Percentiles rank a stretch among this genome's conserved stretches.
Evolutionary conservation across 805 yeast genomes (phyloP).

Genomic region (Yamadazyma nakazawae): DNA sequence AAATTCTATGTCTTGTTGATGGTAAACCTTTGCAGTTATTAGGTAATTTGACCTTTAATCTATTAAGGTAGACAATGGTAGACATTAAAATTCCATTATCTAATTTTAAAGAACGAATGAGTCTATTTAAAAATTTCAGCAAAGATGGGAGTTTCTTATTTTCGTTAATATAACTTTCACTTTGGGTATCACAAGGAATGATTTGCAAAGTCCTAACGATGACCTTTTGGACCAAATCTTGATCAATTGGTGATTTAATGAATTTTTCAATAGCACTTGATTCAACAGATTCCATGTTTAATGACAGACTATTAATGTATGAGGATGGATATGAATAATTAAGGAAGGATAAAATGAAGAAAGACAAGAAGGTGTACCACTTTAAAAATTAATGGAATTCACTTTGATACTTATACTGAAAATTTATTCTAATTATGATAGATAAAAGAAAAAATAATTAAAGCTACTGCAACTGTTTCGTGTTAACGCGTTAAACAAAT

Average conservation of each 20-base stretch:
- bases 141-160: slow-evolving; percentile 58
- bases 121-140: slow-evolving; percentile 67
- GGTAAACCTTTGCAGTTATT: slow-evolving; percentile 72
- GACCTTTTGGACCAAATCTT: slow-evolving; percentile 68
- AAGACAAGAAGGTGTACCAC: not conserved
- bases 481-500: not conserved
- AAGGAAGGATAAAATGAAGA: not conserved
- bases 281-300: slow-evolving; percentile 20
- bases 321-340: not conserved
- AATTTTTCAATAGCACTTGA: slow-evolving; percentile 54
- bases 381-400: not conserved
- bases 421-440: not conserved
- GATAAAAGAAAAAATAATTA: not conserved
- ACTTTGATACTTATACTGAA: slow-evolving; percentile 1
- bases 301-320: not conserved
- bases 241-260: slow-evolving; percentile 64
- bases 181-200: slow-evolving; percentile 45
- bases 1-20: slow-evolving; percentile 75
- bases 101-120: slow-evolving; percentile 75
- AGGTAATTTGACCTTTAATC: slow-evolving; percentile 60
- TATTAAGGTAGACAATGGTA: slow-evolving; percentile 64
- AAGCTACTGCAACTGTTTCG: not conserved
- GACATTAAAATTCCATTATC: slow-evolving; percentile 76
- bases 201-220: slow-evolving; percentile 67
- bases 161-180: slow-evolving; percentile 21